These are phyloP conservation scores for Yamadazyma diospyri DNA, from an alignment of 1,139 yeast genomes.

Conservation along the genomic window DNA sequence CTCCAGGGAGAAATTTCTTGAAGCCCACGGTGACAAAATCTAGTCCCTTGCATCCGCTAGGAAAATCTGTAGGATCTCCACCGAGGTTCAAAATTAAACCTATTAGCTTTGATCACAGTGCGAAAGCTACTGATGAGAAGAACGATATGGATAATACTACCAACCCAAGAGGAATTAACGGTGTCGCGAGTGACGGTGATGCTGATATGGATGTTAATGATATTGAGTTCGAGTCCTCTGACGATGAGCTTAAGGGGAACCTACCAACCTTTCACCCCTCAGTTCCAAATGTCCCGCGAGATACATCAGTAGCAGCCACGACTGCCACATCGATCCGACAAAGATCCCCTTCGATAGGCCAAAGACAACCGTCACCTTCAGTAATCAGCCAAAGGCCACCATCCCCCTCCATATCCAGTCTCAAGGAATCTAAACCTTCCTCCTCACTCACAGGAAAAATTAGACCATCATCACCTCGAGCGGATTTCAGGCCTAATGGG, in stretches of 20 bases:
- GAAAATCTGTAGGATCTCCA: slow-evolving; percentile 3
- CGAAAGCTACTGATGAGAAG: not conserved
- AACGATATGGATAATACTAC: not conserved
- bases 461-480: not conserved
- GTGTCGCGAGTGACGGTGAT: too few species aligned
- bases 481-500: not conserved
- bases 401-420: not conserved
- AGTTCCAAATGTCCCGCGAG: too few species aligned
- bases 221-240: slow-evolving; percentile 21
- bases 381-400: not conserved
- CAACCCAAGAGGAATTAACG: not conserved
- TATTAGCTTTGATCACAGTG: slow-evolving; percentile 2
- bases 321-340: too few species aligned
- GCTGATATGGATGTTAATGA: slow-evolving; percentile 8
- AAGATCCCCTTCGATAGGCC: not conserved
- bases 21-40: slow-evolving; percentile 6
- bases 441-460: too few species aligned
- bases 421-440: not conserved
- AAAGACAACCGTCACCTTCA: not conserved
- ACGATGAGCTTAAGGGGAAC: slow-evolving; percentile 15
- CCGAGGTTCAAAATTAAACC: slow-evolving; percentile 3
- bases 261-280: not conserved
- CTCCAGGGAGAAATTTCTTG: slow-evolving; percentile 5
- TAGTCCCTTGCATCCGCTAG: slow-evolving; percentile 2
- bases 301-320: too few species aligned